Percentiles rank a stretch among this genome's conserved stretches.
Conservation (phyloP, 352 stramenopile genomes). For the Elongisporangium senticosum region DNA sequence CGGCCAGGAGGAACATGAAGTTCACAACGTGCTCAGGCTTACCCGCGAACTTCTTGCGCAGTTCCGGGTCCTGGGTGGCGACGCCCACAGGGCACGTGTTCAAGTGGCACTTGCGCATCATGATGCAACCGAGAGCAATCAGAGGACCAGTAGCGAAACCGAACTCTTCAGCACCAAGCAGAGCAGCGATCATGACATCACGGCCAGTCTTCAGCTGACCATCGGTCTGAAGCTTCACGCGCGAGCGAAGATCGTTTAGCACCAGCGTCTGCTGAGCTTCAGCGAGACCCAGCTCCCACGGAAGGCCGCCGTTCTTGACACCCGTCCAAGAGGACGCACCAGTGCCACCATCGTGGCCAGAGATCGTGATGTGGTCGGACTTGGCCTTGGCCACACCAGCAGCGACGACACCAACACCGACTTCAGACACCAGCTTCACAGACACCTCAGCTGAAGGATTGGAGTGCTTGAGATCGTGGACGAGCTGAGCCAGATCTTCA, state of each 20-base stretch:
- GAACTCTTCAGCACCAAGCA: conserved; percentile 95
- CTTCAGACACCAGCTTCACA: conserved; percentile 96
- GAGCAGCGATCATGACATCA: conserved; percentile 91
- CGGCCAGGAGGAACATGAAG: conserved; percentile 95
- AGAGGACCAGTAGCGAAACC: conserved; percentile 94
- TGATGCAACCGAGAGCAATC: conserved; percentile 96
- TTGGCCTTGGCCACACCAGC: conserved; percentile 88
- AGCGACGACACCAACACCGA: conserved; percentile 94
- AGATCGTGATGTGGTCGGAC: conserved; percentile 95
- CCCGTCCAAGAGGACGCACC: conserved; percentile 93
- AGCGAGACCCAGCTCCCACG: conserved; percentile 94
- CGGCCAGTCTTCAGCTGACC: conserved; percentile 93
- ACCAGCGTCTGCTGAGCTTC: conserved; percentile 97
- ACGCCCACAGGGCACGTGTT: conserved; percentile 98
- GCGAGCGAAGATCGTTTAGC: conserved; percentile 91
- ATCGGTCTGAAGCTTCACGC: conserved; percentile 94
- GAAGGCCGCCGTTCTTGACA: conserved; percentile 91
- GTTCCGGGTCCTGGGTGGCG: conserved; percentile 95
- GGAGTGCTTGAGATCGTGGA: conserved; percentile 97
- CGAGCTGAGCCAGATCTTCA: conserved; percentile 96
- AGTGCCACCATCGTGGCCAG: conserved; percentile 93
- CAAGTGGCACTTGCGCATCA: conserved; percentile 97
- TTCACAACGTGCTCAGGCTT: conserved; percentile 96
- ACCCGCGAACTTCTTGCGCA: conserved; percentile 94
- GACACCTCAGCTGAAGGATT: conserved; percentile 92